Evolutionary conservation across 208 protist genomes (phyloP), one percentile per base, ranked within the genome.

Genomic region (Trypanosoma conorhini): DNA sequence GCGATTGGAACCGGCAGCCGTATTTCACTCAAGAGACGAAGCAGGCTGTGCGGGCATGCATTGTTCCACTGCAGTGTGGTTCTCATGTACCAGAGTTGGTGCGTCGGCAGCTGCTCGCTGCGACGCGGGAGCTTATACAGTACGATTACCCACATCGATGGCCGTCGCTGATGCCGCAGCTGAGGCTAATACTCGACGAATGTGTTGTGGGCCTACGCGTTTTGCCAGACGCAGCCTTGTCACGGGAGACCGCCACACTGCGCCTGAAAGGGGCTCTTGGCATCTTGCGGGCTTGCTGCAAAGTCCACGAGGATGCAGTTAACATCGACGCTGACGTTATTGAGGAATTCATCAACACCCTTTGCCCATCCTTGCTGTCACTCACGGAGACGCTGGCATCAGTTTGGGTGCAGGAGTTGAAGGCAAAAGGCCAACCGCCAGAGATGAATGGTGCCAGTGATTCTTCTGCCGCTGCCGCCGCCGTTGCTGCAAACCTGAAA

Each of bases 131-230:
- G n/a, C 56, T 96, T 35, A 81, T 94, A 54, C 51, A 40, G 17
- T 87, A 91, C 62, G 91, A 96, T 74, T 96, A 84, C 58, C 86
- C 87, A 5, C 38, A 77, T 12, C 70, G 66, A 28, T 96, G 91
- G 89, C 77, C 82, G 12, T 77, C 73, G 26, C 67, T 93, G 28
- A 77, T 96, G 65, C 75, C 79, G 13, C 83, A 93, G 60, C 54
- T 91, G 8, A 81, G 74, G 24, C 38, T 63, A 21, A 68, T 96
- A 30, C 40, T 93, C 10, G 69, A 77, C 17, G 67, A 77, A 28
- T 83, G 77, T 62, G 74, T 77, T 60, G 62, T 40, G 5, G 59
- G 68, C 10, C 48, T 69, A 86, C 52, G 64, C 72, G 15, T 40
- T 19, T 54, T 26, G 24, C 12, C 62, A 42, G 13, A 30, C n/a